Evolutionary conservation across 108 stramenopile species (phyloP), one percentile per base, ranked within the genome.

Genomic region (Pseudonitzschia multiseries): DNA sequence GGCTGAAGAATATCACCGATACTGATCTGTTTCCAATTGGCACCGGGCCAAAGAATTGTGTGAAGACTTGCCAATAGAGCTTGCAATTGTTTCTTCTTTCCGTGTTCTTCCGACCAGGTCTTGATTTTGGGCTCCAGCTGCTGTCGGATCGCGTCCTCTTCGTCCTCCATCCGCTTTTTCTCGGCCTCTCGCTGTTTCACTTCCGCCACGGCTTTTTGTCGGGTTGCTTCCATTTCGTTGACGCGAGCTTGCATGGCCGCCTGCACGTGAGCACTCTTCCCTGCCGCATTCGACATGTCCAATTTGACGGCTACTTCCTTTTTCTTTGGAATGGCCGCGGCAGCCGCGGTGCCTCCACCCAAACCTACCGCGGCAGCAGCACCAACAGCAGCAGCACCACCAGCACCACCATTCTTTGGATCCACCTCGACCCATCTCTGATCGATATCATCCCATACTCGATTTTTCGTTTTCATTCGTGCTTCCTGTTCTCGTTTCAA

Each of bases 1-100:
- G 96, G 91, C 62, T 97, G 89, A 75, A 99, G 81, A 21, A 99
- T 69, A 72, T 99, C 98, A 57, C 96, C 98, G 78, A 99, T 83
- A 18, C 74, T 84, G n/a, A 97, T 69, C 10, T 81, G 81, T 69
- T 97, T 97, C 98, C 98, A 99, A 17, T 90, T 87, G 26, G 84
- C 74, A 33, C 81, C 96, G 41, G 83, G 81, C 94, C 96, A 96
- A 41, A 98, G 76, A 22, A 99, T 94, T n/a, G 86, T 93, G 75
- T 99, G 96, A 82, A 99, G 86, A 70, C 91, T 92, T n/a, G 88
- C 90, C 76, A 99, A 84, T 26, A 99, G 76, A 1, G 97, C 97
- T n/a, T 96, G 83, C 22, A 99, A 69, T 69, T 96, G 96, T 63
- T 96, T 92, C 86, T 96, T 97, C 76, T 97, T 91, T 8, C 97